Evolutionary conservation across 495 filamentous ascomycete genomes (phyloP).

Genomic region (Trichocladium uniseriatum): DNA sequence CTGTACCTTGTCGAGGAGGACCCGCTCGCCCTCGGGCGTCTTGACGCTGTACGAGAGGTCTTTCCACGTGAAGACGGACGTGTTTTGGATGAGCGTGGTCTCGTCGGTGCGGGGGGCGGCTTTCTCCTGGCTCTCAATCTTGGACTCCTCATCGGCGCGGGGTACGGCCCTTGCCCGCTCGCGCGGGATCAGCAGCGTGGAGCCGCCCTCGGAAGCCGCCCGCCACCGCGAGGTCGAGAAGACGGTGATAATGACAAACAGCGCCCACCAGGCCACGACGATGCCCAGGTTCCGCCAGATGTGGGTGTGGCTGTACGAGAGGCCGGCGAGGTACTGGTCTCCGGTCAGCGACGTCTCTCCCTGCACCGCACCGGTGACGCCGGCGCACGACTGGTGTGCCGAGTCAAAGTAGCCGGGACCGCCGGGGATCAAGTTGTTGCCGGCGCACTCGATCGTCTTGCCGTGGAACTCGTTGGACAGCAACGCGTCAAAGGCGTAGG

Average conservation of each 20-base stretch:
- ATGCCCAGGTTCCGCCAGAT: conserved; percentile 80
- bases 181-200: conserved; percentile 27
- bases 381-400: conserved; percentile 49
- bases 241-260: conserved; percentile 59
- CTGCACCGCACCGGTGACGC: conserved; percentile 42
- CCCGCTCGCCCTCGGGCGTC: conserved; percentile 45
- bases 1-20: conserved; percentile 57
- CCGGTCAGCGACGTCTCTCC: conserved; percentile 49
- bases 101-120: conserved; percentile 10
- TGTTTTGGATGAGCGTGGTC: conserved; percentile 36
- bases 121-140: conserved; percentile 37
- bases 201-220: conserved; percentile 31
- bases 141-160: conserved; percentile 23
- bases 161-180: conserved; percentile 22
- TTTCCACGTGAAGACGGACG: conserved; percentile 51
- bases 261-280: conserved; percentile 53
- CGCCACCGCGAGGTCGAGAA: conserved; percentile 46
- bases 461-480: conserved; percentile 63
- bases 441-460: conserved; percentile 39
- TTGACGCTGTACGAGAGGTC: conserved; percentile 57
- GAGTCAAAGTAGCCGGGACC: conserved; percentile 43
- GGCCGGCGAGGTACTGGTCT: conserved; percentile 48
- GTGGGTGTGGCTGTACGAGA: conserved; percentile 54
- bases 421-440: conserved; percentile 46
- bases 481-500: conserved; percentile 62